These are phyloP conservation scores for Mayamaea pseudoterrestris DNA, from an alignment of 108 stramenopile species.

Conservation along the genomic window DNA sequence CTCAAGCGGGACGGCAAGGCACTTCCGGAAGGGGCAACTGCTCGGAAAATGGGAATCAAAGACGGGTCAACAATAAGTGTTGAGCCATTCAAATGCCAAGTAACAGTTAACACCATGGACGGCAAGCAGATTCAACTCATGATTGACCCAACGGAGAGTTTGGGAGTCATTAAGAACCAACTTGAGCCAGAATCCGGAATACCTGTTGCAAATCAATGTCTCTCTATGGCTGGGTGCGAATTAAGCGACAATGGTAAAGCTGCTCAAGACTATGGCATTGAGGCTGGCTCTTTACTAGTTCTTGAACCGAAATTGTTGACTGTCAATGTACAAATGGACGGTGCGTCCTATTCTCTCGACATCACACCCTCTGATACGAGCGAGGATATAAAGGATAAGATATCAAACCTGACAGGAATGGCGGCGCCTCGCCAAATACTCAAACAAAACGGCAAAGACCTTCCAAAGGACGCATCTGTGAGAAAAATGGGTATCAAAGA, in stretches of 20 bases:
- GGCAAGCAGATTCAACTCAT: conserved; percentile 7
- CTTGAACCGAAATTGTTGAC: conserved; percentile 10
- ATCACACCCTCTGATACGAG: conserved; percentile 3
- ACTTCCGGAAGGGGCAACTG: conserved; percentile 7
- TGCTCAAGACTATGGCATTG: conserved; percentile 3
- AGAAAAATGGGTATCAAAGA: conserved; percentile 9
- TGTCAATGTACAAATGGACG: conserved; percentile 10
- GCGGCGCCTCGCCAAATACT: conserved; percentile 3
- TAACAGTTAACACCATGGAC: conserved; percentile 14
- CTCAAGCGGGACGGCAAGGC: conserved; percentile 8
- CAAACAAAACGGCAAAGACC: conserved; percentile 6
- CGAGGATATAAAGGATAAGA: conserved; percentile 6
- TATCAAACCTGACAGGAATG: conserved; percentile 10
- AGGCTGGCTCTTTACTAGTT: conserved; percentile 8
- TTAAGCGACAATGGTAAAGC: conserved; percentile 3
- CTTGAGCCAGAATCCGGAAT: conserved; percentile 13
- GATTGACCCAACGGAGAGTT: conserved; percentile 11
- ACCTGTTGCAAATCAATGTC: conserved; percentile 4
- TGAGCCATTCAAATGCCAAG: conserved; percentile 10
- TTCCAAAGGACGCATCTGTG: conserved; percentile 3
- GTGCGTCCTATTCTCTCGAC: background rate
- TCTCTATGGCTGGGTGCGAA: conserved; percentile 3
- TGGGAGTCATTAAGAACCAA: conserved; percentile 9
- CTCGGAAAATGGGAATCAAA: conserved; percentile 4
- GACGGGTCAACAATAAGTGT: conserved; percentile 7